Conservation (phyloP, 345 rosid genomes). For the Clausena lansium region DNA sequence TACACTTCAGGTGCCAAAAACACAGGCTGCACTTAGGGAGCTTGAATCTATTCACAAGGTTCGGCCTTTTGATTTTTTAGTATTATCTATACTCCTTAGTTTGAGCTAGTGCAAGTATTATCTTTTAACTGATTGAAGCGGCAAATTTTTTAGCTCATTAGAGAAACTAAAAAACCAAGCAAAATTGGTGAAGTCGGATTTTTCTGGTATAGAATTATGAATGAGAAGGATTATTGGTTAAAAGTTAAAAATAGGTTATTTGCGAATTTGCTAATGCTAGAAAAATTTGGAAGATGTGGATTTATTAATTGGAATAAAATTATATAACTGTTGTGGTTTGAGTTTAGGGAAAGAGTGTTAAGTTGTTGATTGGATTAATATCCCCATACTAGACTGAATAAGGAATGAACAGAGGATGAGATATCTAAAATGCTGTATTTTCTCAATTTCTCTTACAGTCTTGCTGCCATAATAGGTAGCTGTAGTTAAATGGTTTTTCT, state of each 20-base stretch:
- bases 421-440: not conserved
- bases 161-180: not conserved
- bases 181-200: not conserved
- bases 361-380: not conserved
- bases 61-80: not conserved
- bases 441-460: too few species aligned
- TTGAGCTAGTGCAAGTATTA: not conserved
- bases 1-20: slow-evolving; percentile 67
- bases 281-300: not conserved
- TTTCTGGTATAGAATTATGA: not conserved
- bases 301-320: not conserved
- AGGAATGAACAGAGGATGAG: not conserved
- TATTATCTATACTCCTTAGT: not conserved
- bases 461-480: not conserved
- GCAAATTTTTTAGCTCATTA: not conserved
- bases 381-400: not conserved
- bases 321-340: not conserved
- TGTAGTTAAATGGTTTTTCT: not conserved
- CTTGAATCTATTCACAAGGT: slow-evolving; percentile 98
- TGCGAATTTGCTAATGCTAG: not conserved
- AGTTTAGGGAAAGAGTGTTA: not conserved
- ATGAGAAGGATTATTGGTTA: not conserved
- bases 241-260: not conserved
- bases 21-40: slow-evolving; percentile 61
- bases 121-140: not conserved